These are phyloP conservation scores for Nigrograna mackinnonii DNA, from an alignment of 2,329 filamentous ascomycete genomes.

Conservation along the genomic window DNA sequence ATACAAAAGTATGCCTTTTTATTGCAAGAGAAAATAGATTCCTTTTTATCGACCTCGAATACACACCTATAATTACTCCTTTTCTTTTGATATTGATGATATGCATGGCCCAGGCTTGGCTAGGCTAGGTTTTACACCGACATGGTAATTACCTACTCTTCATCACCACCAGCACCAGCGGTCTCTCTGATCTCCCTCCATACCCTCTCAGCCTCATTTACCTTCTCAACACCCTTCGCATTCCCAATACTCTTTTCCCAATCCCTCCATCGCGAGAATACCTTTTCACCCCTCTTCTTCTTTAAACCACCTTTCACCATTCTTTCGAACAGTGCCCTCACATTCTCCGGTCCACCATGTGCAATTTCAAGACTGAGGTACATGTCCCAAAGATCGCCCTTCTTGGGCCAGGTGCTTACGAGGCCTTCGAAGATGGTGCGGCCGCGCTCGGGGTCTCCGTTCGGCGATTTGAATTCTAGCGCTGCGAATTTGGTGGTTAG, in stretches of 20 bases:
- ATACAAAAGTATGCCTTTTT: too few relatives aligned
- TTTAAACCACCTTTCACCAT: slow-evolving; percentile 70
- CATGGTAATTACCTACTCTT: slow-evolving; percentile 7
- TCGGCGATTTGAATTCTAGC: slow-evolving; percentile 83
- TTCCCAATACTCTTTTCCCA: slow-evolving; percentile 78
- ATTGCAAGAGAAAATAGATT: too few relatives aligned
- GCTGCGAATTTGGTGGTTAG: slow-evolving; percentile 87
- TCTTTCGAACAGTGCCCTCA: slow-evolving; percentile 81
- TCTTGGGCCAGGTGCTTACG: slow-evolving; percentile 82
- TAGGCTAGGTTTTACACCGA: too few relatives aligned
- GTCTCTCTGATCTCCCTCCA: slow-evolving; percentile 60
- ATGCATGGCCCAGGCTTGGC: too few relatives aligned
- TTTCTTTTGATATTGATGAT: too few relatives aligned
- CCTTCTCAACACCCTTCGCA: slow-evolving; percentile 69
- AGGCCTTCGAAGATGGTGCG: slow-evolving; percentile 93
- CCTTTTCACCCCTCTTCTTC: slow-evolving; percentile 78
- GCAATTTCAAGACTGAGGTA: slow-evolving; percentile 82
- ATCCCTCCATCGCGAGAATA: slow-evolving; percentile 90
- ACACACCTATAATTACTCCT: too few relatives aligned
- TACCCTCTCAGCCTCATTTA: slow-evolving; percentile 70
- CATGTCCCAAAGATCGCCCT: slow-evolving; percentile 91
- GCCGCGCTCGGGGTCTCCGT: slow-evolving; percentile 86
- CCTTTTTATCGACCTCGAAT: too few relatives aligned
- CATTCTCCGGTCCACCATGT: slow-evolving; percentile 56
- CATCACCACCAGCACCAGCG: slow-evolving; percentile 12